Base-by-base conservation (phyloP, 1,139 yeast species). In the Lodderomyces parapsilosis region DNA sequence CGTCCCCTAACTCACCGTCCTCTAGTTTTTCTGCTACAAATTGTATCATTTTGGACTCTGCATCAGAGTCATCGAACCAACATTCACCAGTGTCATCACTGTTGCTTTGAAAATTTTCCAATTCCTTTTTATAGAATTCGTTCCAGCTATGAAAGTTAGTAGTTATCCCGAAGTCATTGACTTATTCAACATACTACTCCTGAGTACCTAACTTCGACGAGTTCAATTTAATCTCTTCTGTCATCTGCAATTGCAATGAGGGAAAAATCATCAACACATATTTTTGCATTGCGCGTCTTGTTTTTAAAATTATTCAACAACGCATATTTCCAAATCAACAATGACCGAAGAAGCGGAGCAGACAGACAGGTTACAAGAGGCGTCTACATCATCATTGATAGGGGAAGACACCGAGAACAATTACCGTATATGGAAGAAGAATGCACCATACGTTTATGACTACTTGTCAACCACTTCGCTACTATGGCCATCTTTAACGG, bases 21-120 rank as follows among this genome's bases (percentile, higher is more conserved):
- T 65, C 62, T 24, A 71, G 40, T 38, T 65, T 62, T 22, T 59
- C 57, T 6, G 65, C 48, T 15, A 89, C 59, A 55, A 83, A 91
- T 43, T 80, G 79, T 18, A 86, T 75, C 82, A 93, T 86, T 58
- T 81, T 83, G 47, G 74, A 74, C 58, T 91, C 98, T 1, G 99
- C 98, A 56, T 86, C 90, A 11, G 89, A 84, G 56, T 94, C 98
- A 51, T 86, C 83, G 62, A 93, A 93, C 99, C 99, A 94, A 60
- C 91, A 80, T 62, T 93, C 99, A 2, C 99, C 99, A 0, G 91
- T 83, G 59, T 93, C 98, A 15, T 83, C 76, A 14, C 84, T 79
- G 58, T 91, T 86, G 24, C 78, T 77, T 35, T 71, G 60, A 57
- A 87, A 91, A 63, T 91, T 91, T 36, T 63, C 56, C 50, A 80